Base-by-base conservation (phyloP, 2,329 filamentous ascomycete genomes). In the Pseudopyrenochaeta lycopersici region DNA sequence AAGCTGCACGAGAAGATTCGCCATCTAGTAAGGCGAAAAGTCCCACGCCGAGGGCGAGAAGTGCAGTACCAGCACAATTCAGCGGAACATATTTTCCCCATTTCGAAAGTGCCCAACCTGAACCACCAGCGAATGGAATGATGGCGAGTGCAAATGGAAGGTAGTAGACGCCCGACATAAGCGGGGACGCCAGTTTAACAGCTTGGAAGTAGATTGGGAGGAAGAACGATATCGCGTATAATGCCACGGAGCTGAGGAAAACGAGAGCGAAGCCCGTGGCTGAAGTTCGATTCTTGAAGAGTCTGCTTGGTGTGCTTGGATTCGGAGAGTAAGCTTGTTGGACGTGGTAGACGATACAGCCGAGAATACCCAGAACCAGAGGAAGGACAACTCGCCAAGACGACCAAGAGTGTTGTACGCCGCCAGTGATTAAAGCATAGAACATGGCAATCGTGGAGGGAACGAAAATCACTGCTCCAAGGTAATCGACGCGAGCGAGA, bases 381-480 rank as follows among this genome's bases (percentile, higher is more conserved):
- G 81, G 79, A 0, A 73, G 57, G 5, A 84, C 54, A 6, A 79
- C 68, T 1, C 67, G 66, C 43, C 54, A 72, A 9, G 73, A 71
- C 0, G 63, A 68, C 81, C 81, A 60, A 30, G 17, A 35, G 17
- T 27, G 54, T 1, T 17, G 10, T 1, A 73, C 65, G 2, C 79
- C 80, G 27, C 74, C 81, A 52, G 70, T 79, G 3, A 75, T 75
- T 0, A 82, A 59, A 11, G 76, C 76, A 17, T 76, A 67, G 1
- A 82, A 67, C 4, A 81, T 58, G 0, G 76, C 54, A 0, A 73
- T 66, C 3, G 70, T 71, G 1, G 72, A 63, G 3, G 61, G 70
- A 1, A 80, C 71, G 45, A 82, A 63, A 2, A 82, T 59, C 17
- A 63, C 27, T 31, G 76, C 78, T n/a, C 81, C 81, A 4, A 75